Conservation (phyloP, 2,329 filamentous ascomycete genomes). For the Macrophomina tecta region DNA sequence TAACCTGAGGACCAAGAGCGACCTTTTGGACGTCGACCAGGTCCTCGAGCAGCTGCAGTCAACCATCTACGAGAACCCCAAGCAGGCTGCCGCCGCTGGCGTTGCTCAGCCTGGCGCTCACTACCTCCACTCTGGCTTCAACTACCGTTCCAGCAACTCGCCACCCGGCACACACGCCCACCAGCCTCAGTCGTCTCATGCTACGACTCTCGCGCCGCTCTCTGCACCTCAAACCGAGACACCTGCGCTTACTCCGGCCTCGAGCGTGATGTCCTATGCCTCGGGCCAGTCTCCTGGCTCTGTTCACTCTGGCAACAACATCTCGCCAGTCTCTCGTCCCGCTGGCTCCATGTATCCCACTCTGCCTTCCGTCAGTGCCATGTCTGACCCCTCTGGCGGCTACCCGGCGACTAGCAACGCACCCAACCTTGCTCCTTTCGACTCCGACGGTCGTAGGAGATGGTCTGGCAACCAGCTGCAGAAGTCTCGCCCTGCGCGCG, state of each 20-base stretch:
- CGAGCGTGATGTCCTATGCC: conserved; percentile 76
- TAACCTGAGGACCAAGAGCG: conserved; percentile 90
- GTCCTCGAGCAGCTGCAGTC: conserved; percentile 95
- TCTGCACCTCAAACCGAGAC: conserved; percentile 64
- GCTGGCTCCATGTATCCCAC: conserved; percentile 72
- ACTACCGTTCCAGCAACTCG: conserved; percentile 64
- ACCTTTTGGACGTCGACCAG: conserved; percentile 91
- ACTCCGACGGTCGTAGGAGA: conserved; percentile 64
- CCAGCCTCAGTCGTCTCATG: conserved; percentile 60
- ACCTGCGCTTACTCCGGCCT: conserved; percentile 77
- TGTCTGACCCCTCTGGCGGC: conserved; percentile 60
- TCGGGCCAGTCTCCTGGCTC: conserved; percentile 80
- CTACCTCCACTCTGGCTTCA: conserved; percentile 61
- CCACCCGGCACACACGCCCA: conserved; percentile 50
- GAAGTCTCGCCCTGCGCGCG: conserved; percentile 43
- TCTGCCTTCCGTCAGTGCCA: conserved; percentile 72
- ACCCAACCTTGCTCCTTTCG: conserved; percentile 69
- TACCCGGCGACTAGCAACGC: conserved; percentile 72
- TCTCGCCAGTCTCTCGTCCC: conserved; percentile 68
- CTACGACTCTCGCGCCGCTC: conserved; percentile 46
- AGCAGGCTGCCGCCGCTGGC: conserved; percentile 77
- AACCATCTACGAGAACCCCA: conserved; percentile 92
- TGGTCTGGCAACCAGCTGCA: conserved; percentile 68
- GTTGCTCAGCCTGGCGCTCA: conserved; percentile 77
- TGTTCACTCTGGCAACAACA: conserved; percentile 63